Evolutionary conservation across 2,329 filamentous ascomycete species (phyloP).

Genomic region (Trichophyton schoenleinii): DNA sequence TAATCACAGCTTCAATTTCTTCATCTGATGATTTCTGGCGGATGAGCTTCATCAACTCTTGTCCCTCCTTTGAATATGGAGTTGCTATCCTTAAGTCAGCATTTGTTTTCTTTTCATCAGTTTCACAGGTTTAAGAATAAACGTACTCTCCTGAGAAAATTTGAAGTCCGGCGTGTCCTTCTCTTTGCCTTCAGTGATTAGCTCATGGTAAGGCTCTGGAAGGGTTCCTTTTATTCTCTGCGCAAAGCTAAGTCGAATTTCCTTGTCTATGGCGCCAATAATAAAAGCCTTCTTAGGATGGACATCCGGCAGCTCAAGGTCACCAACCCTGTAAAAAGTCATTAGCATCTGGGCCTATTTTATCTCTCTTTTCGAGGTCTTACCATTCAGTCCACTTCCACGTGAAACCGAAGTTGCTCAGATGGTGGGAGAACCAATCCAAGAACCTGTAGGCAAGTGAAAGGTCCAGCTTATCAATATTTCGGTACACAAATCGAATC

Average conservation of each 20-base stretch:
- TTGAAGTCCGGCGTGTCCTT: slow-evolving; percentile 96
- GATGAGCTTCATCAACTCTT: slow-evolving; percentile 65
- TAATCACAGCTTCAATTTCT: slow-evolving; percentile 70
- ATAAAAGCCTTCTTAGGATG: slow-evolving; percentile 93
- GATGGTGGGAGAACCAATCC: slow-evolving; percentile 95
- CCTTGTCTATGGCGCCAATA: slow-evolving; percentile 79
- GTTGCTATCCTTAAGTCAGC: slow-evolving; percentile 41
- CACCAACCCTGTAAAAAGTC: slow-evolving; percentile 48
- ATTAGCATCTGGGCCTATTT: not conserved
- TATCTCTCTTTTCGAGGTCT: slow-evolving; percentile 17
- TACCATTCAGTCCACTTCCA: slow-evolving; percentile 99
- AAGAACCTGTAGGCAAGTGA: slow-evolving; percentile 79
- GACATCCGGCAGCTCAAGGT: slow-evolving; percentile 61
- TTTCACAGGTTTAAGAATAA: not conserved
- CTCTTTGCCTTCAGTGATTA: slow-evolving; percentile 80
- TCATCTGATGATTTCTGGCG: slow-evolving; percentile 75
- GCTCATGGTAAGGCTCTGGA: slow-evolving; percentile 63
- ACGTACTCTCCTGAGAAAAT: slow-evolving; percentile 61
- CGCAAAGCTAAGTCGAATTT: slow-evolving; percentile 90
- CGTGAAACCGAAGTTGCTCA: slow-evolving; percentile 97
- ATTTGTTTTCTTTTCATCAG: not conserved
- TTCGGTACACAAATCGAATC: slow-evolving; percentile 81
- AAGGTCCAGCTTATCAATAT: slow-evolving; percentile 68
- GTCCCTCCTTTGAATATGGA: slow-evolving; percentile 74
- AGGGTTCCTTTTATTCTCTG: slow-evolving; percentile 91